Percentiles rank a stretch among this genome's conserved stretches.
These are phyloP conservation scores for Sporothrix protearum DNA, from an alignment of 2,329 filamentous ascomycete genomes.

Conservation along the genomic window DNA sequence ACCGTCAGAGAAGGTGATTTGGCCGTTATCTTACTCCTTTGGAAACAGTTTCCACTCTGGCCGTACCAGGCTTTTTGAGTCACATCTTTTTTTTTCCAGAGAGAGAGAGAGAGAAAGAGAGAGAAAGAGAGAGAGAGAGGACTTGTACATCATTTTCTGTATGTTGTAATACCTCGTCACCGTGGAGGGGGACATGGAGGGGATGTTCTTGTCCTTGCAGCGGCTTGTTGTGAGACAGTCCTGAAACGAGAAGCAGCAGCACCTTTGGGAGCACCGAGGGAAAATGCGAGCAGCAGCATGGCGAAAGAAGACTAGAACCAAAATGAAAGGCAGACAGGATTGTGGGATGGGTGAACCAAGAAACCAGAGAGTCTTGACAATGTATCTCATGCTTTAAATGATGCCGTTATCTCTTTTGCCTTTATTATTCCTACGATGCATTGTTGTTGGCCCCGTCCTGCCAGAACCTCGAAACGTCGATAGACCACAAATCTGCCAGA, in stretches of 20 bases:
- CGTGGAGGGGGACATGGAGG: not conserved
- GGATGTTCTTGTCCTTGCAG: slow-evolving; percentile 12
- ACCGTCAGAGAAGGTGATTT: not conserved
- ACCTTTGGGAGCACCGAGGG: not conserved
- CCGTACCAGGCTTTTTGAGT: not conserved
- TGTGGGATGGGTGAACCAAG: not conserved
- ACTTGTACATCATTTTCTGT: not conserved
- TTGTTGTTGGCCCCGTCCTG: not conserved
- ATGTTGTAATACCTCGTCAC: not conserved
- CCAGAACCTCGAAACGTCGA: not conserved
- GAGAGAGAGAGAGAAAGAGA: too few relatives aligned
- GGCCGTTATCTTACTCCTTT: not conserved
- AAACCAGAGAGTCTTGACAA: not conserved
- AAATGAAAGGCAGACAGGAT: not conserved
- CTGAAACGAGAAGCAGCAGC: slow-evolving; percentile 19
- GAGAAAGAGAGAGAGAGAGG: too few relatives aligned
- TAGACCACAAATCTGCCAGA: not conserved
- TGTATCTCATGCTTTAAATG: not conserved
- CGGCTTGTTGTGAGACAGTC: slow-evolving; percentile 23
- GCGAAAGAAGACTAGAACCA: not conserved
- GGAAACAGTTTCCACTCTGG: slow-evolving; percentile 1
- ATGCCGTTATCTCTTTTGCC: not conserved
- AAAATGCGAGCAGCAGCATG: not conserved
- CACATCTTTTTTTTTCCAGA: not conserved
- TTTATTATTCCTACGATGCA: not conserved